These are phyloP conservation scores for Solanum gandarillasii DNA, from an alignment of 257 asterid genomes.

Conservation along the genomic window DNA sequence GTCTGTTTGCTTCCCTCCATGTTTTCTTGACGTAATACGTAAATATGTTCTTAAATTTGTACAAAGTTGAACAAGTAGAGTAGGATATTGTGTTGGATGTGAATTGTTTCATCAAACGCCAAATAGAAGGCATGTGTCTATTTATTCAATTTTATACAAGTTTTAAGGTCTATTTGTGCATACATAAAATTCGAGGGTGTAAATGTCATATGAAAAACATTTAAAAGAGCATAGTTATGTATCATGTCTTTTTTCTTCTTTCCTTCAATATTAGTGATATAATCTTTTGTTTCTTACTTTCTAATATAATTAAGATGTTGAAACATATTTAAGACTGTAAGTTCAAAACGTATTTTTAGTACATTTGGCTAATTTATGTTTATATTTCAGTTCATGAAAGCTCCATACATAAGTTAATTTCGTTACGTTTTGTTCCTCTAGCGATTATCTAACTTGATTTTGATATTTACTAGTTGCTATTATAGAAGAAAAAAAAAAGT, in stretches of 20 bases:
- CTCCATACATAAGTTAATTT: neutral
- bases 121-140: too few relatives aligned
- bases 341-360: neutral
- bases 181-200: too few relatives aligned
- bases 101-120: too few relatives aligned
- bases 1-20: neutral
- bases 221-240: too few relatives aligned
- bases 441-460: neutral
- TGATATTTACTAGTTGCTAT: neutral
- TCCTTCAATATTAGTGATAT: neutral
- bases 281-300: neutral
- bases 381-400: neutral
- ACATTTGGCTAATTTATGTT: neutral
- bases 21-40: too few relatives aligned
- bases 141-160: too few relatives aligned
- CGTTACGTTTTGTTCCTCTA: neutral
- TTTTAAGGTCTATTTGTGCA: neutral
- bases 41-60: too few relatives aligned
- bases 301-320: rapidly evolving
- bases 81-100: too few relatives aligned
- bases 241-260: neutral
- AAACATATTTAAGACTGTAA: neutral
- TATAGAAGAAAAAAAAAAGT: too few relatives aligned
- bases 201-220: too few relatives aligned
- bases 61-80: too few relatives aligned